These are phyloP conservation scores for Rubia yunnanensis DNA, from an alignment of 257 asterid species.

Conservation along the genomic window DNA sequence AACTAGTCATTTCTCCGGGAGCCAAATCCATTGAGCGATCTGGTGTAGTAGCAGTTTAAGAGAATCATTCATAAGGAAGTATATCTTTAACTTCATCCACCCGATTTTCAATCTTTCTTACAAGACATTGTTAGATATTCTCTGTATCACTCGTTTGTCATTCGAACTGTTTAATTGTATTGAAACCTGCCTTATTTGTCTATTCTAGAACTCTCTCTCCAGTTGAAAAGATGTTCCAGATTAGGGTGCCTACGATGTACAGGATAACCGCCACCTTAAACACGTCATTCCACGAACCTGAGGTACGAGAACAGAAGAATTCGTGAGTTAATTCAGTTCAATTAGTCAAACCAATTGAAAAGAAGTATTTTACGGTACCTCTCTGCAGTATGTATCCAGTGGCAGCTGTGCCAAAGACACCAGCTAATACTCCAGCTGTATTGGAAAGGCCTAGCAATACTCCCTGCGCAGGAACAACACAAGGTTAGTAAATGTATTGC, in stretches of 20 bases:
- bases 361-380: conserved; percentile 40
- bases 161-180: background rate
- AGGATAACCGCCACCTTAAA: conserved; percentile 72
- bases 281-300: conserved; percentile 98
- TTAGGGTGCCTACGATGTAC: conserved; percentile 78
- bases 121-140: background rate
- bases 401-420: conserved; percentile 95
- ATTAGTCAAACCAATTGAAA: background rate
- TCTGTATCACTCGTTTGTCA: background rate
- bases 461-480: conserved; percentile 39
- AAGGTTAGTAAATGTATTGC: background rate
- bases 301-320: background rate
- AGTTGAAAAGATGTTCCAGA: conserved; percentile 78
- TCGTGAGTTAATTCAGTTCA: background rate
- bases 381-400: conserved; percentile 95
- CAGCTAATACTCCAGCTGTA: conserved; percentile 98
- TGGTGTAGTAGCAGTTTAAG: too few species aligned
- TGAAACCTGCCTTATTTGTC: conserved; percentile 7
- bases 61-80: background rate
- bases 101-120: background rate
- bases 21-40: conserved; percentile 6
- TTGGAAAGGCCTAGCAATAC: conserved; percentile 80
- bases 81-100: background rate
- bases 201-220: conserved; percentile 81
- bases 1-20: background rate